Conservation (phyloP, 106 monocot genomes). For the Dendrobium nobile region DNA sequence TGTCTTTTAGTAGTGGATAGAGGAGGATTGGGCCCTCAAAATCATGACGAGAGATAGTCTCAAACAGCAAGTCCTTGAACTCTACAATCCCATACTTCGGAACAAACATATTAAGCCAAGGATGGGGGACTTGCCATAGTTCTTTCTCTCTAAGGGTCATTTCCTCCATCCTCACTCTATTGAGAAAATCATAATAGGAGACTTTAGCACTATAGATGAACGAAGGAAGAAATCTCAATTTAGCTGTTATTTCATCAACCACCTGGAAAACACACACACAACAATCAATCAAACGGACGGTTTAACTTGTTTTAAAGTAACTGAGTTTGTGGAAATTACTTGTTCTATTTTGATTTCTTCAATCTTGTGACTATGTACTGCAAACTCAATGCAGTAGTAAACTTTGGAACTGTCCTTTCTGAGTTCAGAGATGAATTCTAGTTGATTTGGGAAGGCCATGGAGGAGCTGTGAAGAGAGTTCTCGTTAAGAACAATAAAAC, state of each 20-base stretch:
- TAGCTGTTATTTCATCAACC: constrained; percentile 21
- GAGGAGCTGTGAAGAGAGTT: constrained; percentile 63
- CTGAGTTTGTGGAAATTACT: constrained; percentile 5
- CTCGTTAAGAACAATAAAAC: constrained; percentile 65
- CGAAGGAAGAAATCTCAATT: constrained; percentile 33
- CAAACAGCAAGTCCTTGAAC: constrained; percentile 54
- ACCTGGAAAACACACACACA: constrained; percentile 21
- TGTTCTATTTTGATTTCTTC: constrained; percentile 25
- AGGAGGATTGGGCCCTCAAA: constrained; percentile 68
- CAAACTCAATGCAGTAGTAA: constrained; percentile 78
- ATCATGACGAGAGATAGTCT: constrained; percentile 40
- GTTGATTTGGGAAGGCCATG: constrained; percentile 47
- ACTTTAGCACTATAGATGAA: constrained; percentile 46
- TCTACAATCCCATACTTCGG: constrained; percentile 46
- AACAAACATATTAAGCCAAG: constrained; percentile 86
- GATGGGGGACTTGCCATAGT: constrained; percentile 73
- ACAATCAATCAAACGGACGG: background rate
- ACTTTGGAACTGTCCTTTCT: constrained; percentile 26
- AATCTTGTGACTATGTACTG: constrained; percentile 40
- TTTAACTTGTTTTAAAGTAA: background rate
- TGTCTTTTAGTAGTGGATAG: constrained; percentile 70
- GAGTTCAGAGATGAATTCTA: constrained; percentile 35
- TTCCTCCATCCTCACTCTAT: constrained; percentile 76
- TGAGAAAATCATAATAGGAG: constrained; percentile 72
- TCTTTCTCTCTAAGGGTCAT: constrained; percentile 39